phyloP scores from a whole-genome alignment of 2,329 filamentous ascomycete genomes.

The Arthrobotrys pseudoclavata region DNA sequence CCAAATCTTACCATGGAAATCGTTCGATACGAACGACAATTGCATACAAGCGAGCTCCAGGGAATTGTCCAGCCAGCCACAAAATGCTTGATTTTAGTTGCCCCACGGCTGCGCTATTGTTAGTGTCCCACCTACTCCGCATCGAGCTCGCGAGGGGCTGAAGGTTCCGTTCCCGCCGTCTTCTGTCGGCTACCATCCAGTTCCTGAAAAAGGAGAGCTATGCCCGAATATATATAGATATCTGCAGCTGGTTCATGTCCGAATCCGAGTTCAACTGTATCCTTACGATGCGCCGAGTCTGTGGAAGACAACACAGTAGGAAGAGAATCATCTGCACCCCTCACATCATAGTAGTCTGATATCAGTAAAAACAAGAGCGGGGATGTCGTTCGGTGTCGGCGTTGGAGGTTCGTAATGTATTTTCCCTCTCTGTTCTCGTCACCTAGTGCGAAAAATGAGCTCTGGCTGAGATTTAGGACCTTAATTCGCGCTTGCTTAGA shows the following conservation, averaged over 20 bases:
- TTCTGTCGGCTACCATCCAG: not conserved
- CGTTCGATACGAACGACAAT: not conserved
- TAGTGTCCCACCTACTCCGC: slow-evolving; percentile 25
- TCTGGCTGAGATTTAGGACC: not conserved
- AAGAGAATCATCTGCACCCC: slow-evolving; percentile 24
- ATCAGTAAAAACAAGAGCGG: slow-evolving; percentile 32
- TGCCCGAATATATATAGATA: slow-evolving; percentile 4
- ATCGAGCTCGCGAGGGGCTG: slow-evolving; percentile 44
- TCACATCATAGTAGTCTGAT: slow-evolving; percentile 37
- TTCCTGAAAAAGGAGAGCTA: slow-evolving; percentile 18
- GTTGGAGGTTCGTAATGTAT: slow-evolving; percentile 47
- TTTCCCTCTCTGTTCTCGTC: not conserved
- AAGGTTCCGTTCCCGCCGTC: slow-evolving; percentile 24
- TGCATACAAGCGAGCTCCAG: slow-evolving; percentile 41
- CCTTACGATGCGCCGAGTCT: slow-evolving; percentile 48
- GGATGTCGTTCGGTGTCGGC: slow-evolving; percentile 59
- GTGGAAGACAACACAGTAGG: slow-evolving; percentile 37
- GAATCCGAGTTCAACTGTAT: slow-evolving; percentile 1
- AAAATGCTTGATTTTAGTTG: slow-evolving; percentile 40
- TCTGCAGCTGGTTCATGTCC: not conserved
- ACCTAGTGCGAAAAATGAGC: not conserved
- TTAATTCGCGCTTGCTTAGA: slow-evolving; percentile 21
- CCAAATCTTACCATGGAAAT: not conserved
- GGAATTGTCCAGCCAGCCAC: slow-evolving; percentile 18
- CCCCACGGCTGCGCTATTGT: slow-evolving; percentile 45